Base-by-base conservation (phyloP, 345 rosid species). In the Brassica rapa region DNA sequence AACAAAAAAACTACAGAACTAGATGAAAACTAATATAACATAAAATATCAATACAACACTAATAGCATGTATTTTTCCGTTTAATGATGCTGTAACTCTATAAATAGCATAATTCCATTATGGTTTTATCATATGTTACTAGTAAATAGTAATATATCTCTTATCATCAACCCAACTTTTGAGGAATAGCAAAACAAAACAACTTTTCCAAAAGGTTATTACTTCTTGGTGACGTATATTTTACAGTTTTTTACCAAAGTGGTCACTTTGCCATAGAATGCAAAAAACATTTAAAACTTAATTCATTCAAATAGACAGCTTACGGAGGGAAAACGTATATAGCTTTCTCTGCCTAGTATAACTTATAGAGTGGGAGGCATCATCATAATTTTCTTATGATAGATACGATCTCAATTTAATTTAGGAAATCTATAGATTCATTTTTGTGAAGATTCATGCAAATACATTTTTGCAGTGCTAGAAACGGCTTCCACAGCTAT, bases 381-480 rank as follows among this genome's bases (percentile, higher is more conserved):
- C 66, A 37, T 25, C 72, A 67, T 39, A 30, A 14, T 41, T 75
- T 46, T 39, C 27, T 56, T 41, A 6, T 57, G 66, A 41, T 75
- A 67, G 43, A 57, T 75, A 66, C 66, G 51, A 74, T 32, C 66
- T 51, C 16, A 53, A 4, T 33, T 33, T 64, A 4, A n/a, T 3
- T 5, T 12, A 24, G 15, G 37, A 15, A 32, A 62, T 62, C 3
- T 19, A 15, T 46, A 29, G 6, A 19, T 76, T 49, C 63, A 77
- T 69, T 69, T 49, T 37, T 37, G 41, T 43, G 19, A 62, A 77
- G 65, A 77, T 77, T 62, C 70, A 70, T 70, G 19, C 53, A 76
- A 68, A 69, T 77, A 74, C 62, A 61, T 32, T 24, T 43, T 60
- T 49, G 70, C 63, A 77, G 65, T 51, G 64, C 75, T 77, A 70